Evolutionary conservation across 129 eudicot species (phyloP).

Genomic region (Flaveria sonorensis): DNA sequence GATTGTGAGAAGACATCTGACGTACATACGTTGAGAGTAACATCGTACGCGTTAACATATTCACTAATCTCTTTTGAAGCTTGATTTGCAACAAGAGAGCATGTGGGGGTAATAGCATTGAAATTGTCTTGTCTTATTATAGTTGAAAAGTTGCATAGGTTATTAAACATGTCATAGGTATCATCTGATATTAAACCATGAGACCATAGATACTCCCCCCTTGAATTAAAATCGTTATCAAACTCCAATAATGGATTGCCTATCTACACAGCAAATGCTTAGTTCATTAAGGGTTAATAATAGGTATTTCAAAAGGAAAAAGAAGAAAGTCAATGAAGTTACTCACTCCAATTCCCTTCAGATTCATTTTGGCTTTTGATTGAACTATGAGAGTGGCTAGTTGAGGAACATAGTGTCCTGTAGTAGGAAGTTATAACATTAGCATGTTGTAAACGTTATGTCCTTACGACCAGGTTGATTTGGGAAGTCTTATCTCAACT

Average conservation of each 20-base stretch:
- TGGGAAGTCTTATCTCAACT: not conserved
- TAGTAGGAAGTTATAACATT: conserved; percentile 1
- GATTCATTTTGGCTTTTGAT: conserved; percentile 64
- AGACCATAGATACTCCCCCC: conserved; percentile 80
- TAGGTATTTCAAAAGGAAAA: not conserved
- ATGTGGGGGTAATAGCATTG: not conserved
- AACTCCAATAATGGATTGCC: conserved; percentile 93
- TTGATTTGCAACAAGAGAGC: conserved; percentile 7
- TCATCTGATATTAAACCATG: conserved; percentile 88
- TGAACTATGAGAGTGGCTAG: conserved; percentile 64
- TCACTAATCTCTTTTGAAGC: conserved; percentile 15
- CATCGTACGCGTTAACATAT: not conserved
- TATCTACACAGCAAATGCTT: conserved; percentile 46
- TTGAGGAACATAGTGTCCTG: conserved; percentile 97
- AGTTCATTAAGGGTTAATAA: conserved; percentile 8
- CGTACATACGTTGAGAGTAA: conserved; percentile 12
- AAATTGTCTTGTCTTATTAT: conserved; percentile 24
- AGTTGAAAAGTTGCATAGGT: conserved; percentile 70
- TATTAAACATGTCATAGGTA: conserved; percentile 51
- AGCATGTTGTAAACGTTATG: not conserved
- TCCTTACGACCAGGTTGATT: not conserved
- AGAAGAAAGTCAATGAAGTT: not conserved
- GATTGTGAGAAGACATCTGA: conserved; percentile 13
- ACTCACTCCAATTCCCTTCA: conserved; percentile 87
- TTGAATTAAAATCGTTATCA: conserved; percentile 71